Base-by-base conservation (phyloP, 2,329 filamentous ascomycete genomes). In the Aspergillus glaucus region DNA sequence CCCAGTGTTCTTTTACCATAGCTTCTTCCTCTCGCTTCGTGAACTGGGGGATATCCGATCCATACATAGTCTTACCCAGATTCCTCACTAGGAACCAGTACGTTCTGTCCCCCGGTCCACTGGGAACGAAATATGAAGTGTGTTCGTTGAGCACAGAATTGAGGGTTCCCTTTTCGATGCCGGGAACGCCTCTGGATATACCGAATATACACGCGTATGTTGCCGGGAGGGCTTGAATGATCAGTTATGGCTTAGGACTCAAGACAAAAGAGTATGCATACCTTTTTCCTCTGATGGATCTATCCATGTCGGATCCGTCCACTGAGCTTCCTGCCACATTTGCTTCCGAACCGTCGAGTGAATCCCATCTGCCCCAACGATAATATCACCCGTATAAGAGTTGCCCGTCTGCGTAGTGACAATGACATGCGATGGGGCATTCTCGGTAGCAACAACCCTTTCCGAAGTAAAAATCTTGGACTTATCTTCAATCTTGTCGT, bases 361-460 rank as follows among this genome's bases (percentile, higher is more conserved):
- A 4, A 67, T 65, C 12, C 73, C 73, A 37, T 75, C 73, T 6
- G 68, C 67, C 12, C 71, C 73, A 10, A 75, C 55, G 12, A 72
- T 51, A 6, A 75, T 54, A 47, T 65, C 56, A 0, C 68, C 71
- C 0, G 34, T 46, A 21, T 51, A 55, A 1, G 10, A 40, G 17
- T 41, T 45, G 2, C 58, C 58, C 36, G 44, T 45, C 0, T 48
- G 36, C 2, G 57, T 56, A 9, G 46, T 47, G 14, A 57, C 53
- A 2, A 42, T 43, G 1, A 49, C 49, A n/a, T 47, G 12, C 2
- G 39, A 34, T 8, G 46, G 34, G n/a, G 22, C 12, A 26, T 51
- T 44, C 3, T 44, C 34, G 3, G 59, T 42, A 9, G 17, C 45
- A 2, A 42, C 37, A 1, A 60, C 50, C 28, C 52, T 49, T 41